Evolutionary conservation across 495 filamentous ascomycete genomes (phyloP), one percentile per base, ranked within the genome.

Genomic region (Letharia lupina): DNA sequence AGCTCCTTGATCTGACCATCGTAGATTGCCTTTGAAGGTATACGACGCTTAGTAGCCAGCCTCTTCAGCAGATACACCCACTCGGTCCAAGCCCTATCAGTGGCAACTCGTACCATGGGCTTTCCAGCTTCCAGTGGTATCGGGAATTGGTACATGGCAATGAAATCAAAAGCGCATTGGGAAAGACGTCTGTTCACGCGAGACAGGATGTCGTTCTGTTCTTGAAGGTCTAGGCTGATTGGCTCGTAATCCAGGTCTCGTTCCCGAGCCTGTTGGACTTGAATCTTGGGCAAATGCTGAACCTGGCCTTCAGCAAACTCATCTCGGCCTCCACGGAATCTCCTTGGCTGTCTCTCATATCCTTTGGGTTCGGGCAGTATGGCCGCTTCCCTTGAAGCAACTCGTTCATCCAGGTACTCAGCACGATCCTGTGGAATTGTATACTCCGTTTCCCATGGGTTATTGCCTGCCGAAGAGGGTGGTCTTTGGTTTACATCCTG

Each of bases 1-100:
- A 93, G 82, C 74, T 93, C 89, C 74, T 92, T 93, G 77, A 95
- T 95, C 76, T 93, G 90, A 67, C 89, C 87, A 75, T 93, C 90
- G 77, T 95, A 92, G 45, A 95, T 78, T 16, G 92, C 87, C 61
- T 89, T 80, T 28, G 90, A 87, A 23, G 91, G 91, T 69, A 95
- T 93, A 56, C 90, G 84, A 39, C 91, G 82, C 77, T 93, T 92
- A 44, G 90, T 93, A 44, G 91, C 90, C 66, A 95, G 80, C 47
- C 90, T 83, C 77, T 93, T 93, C 66, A 95, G 80, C 64, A 95
- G 83, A 76, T 91, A 91, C 42, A 92, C 90, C 91, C 91, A 95
- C 74, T 95, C 91, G 69, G 89, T 92, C 90, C 91, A 95, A 75
- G 93, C 91, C 67, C 90, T 82, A 75, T 95, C 91, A 70, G 86